These are phyloP conservation scores for Chaetomiaceae sp. DNA, from an alignment of 2,329 filamentous ascomycete species.

Conservation along the genomic window DNA sequence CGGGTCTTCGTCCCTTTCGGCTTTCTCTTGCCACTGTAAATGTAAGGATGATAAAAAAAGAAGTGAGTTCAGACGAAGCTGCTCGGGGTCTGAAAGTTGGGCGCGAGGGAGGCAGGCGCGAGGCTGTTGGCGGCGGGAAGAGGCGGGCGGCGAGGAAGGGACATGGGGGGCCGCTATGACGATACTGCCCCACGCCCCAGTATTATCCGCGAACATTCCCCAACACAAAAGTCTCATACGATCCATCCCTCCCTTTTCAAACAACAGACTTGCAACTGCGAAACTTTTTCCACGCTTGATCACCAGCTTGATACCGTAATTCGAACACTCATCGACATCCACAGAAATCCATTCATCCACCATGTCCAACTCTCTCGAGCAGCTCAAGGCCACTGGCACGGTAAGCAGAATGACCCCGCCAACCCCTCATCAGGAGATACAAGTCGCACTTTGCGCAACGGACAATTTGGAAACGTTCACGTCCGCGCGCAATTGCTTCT, in stretches of 20 bases:
- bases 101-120: no score
- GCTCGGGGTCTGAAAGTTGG: no score
- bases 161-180: background rate
- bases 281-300: background rate
- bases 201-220: slow-evolving; percentile 2
- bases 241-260: background rate
- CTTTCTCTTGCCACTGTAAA: no score
- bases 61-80: no score
- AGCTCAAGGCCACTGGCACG: slow-evolving; percentile 95
- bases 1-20: no score
- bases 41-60: no score
- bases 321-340: background rate
- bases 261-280: background rate
- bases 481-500: background rate
- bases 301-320: background rate
- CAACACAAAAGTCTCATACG: background rate
- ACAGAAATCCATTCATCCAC: slow-evolving; percentile 23
- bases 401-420: slow-evolving; percentile 54
- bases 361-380: slow-evolving; percentile 89
- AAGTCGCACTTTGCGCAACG: background rate
- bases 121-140: background rate
- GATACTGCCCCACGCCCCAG: slow-evolving; percentile 2
- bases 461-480: background rate
- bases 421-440: slow-evolving; percentile 23
- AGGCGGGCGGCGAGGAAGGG: background rate